A percentile compares a stretch with the other conserved stretches of the same genome.
Evolutionary conservation across 1,139 yeast species (phyloP).

Genomic region (Pichia sp.): DNA sequence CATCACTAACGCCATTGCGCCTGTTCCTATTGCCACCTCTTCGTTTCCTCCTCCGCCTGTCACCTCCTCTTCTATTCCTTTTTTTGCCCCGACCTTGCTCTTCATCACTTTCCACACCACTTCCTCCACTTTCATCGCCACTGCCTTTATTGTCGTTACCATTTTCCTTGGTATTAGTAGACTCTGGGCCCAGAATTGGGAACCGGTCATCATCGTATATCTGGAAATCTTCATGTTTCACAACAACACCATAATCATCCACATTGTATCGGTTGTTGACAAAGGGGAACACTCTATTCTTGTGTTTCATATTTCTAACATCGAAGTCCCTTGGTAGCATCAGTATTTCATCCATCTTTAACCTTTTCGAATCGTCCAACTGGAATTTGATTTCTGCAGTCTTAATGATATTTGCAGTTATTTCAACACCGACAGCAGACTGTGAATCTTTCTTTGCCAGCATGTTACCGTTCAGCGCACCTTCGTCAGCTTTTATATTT

Average conservation of each 20-base stretch:
- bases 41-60: conserved; percentile 19
- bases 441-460: background rate
- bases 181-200: conserved; percentile 20
- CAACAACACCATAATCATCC: conserved; percentile 84
- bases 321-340: conserved; percentile 55
- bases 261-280: conserved; percentile 51
- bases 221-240: conserved; percentile 57
- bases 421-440: background rate
- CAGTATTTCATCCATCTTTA: conserved; percentile 23
- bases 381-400: conserved; percentile 14
- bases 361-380: conserved; percentile 30
- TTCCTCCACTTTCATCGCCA: conserved; percentile 4
- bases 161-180: conserved; percentile 4
- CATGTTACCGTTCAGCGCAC: background rate
- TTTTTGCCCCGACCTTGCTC: conserved; percentile 18
- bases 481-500: background rate
- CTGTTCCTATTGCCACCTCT: conserved; percentile 25
- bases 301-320: conserved; percentile 55
- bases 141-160: conserved; percentile 11
- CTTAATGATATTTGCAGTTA: conserved; percentile 7
- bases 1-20: conserved; percentile 7
- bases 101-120: conserved; percentile 25
- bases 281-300: conserved; percentile 78
- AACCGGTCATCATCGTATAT: conserved; percentile 50
- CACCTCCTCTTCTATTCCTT: conserved; percentile 9